Base-by-base conservation (phyloP, 169 alveolate species). In the Toxoplasma gondii region DNA sequence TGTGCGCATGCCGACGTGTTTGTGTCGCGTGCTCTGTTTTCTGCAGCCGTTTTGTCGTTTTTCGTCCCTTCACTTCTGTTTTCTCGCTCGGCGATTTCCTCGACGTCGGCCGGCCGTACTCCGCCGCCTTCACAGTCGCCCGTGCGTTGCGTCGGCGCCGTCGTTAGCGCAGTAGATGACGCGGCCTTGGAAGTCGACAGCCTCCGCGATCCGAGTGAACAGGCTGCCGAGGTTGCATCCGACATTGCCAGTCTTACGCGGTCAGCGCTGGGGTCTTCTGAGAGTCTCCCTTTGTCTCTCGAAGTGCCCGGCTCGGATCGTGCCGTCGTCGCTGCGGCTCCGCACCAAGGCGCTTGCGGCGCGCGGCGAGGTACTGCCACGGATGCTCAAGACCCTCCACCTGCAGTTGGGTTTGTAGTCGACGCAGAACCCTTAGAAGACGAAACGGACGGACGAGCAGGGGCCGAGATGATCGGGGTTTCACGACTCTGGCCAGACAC, bases 221-320 rank as follows among this genome's bases (percentile, higher is more conserved):
- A 78, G 86, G 86, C 86, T 38, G 86, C 86, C 27, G 86, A 78
- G n/a, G 86, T 78, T 45, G 86, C 86, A 45, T n/a, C 86, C 0
- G 86, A 78, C 45, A 78, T 78, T 78, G 86, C 45, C 39, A 36
- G 49, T n/a, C 86, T 78, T n/a, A 78, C 86, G 45, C 86, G 86
- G 45, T 38, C 86, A 1, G 86, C 39, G 44, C 86, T 78, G n/a
- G 74, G n/a, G 5, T 16, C 34, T 27, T 7, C 74, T 1, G 74
- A 64, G 74, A 16, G 34, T 16, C 74, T 64, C 74, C 74, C 74
- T 27, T 64, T 31, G 24, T 16, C 74, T 27, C 24, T 22, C n/a
- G 7, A 22, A 64, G 74, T 64, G 34, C 9, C 74, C 5, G 4
- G 24, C 34, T 31, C 74, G 31, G 74, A 64, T 7, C 74, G 74